Evolutionary conservation across 257 asterid genomes (phyloP).

Genomic region (Osmanthus fragrans): DNA sequence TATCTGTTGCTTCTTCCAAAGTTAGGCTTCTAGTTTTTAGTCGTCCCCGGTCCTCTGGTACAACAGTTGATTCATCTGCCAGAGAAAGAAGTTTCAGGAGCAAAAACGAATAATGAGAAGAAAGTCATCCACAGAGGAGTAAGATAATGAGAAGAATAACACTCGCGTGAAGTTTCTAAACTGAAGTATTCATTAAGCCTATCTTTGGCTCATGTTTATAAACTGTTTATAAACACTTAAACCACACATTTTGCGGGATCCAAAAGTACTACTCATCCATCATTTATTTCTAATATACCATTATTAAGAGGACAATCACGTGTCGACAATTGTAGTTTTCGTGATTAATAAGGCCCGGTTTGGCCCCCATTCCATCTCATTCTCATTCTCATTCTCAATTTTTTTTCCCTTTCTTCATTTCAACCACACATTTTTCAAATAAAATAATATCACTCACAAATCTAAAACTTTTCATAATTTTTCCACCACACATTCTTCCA

Average conservation of each 20-base stretch:
- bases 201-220: too few relatives aligned
- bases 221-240: too few relatives aligned
- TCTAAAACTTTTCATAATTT: too few relatives aligned
- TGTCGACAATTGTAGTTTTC: background rate
- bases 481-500: too few relatives aligned
- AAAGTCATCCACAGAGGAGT: background rate
- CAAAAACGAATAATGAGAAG: background rate
- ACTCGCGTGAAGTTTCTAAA: background rate
- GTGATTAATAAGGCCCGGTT: too few relatives aligned
- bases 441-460: too few relatives aligned
- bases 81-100: constrained; percentile 19
- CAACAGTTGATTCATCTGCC: constrained; percentile 70
- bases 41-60: constrained; percentile 47
- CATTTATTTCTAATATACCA: background rate
- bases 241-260: too few relatives aligned
- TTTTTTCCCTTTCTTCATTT: too few relatives aligned
- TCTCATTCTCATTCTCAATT: too few relatives aligned
- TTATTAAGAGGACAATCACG: background rate
- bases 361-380: too few relatives aligned
- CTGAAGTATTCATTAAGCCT: background rate
- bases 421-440: too few relatives aligned
- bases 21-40: constrained; percentile 62
- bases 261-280: too few relatives aligned
- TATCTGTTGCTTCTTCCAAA: constrained; percentile 92
- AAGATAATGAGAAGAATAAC: background rate